A percentile compares a stretch with the other conserved stretches of the same genome.
These are phyloP conservation scores for Capsella bursapastoris DNA, from an alignment of 345 rosid genomes.

Conservation along the genomic window DNA sequence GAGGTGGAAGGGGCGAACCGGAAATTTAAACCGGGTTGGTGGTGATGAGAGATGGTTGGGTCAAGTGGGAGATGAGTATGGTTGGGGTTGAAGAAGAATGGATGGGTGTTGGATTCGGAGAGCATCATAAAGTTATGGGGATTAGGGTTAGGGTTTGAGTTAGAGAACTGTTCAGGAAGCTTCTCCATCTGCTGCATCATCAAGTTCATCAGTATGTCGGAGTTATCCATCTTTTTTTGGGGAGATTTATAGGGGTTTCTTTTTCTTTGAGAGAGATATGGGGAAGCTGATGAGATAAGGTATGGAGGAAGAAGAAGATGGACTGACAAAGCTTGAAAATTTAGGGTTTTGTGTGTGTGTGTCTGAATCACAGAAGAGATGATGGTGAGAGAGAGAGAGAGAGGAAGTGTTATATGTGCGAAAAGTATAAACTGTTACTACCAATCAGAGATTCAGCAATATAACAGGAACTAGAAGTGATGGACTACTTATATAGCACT, in stretches of 20 bases:
- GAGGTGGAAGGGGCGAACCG: constrained; percentile 35
- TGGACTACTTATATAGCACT: constrained; percentile 52
- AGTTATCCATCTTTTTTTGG: constrained; percentile 29
- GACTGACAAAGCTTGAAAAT: constrained; percentile 41
- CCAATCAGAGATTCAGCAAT: constrained; percentile 25
- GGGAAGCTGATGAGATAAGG: constrained; percentile 39
- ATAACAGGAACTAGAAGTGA: constrained; percentile 14
- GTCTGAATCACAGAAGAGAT: constrained; percentile 15
- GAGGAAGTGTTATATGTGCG: constrained; percentile 28
- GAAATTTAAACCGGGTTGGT: constrained; percentile 40
- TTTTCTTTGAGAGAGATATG: constrained; percentile 30
- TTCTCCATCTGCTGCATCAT: constrained; percentile 67
- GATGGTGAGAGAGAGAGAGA: constrained; percentile 37
- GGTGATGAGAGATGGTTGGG: constrained; percentile 36
- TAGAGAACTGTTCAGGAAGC: constrained; percentile 55
- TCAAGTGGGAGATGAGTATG: constrained; percentile 43
- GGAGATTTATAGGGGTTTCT: constrained; percentile 7
- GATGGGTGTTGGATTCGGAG: constrained; percentile 42
- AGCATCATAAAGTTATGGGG: constrained; percentile 29
- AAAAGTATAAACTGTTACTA: constrained; percentile 33
- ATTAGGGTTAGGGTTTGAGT: constrained; percentile 39
- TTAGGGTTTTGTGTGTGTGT: constrained; percentile 15
- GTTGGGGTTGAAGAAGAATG: constrained; percentile 30
- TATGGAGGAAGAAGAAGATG: constrained; percentile 43
- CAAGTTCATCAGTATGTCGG: constrained; percentile 51